A percentile compares a stretch with the other conserved stretches of the same genome.
Conservation (phyloP, 805 yeast species). For the Isabelozyma gotoi region DNA sequence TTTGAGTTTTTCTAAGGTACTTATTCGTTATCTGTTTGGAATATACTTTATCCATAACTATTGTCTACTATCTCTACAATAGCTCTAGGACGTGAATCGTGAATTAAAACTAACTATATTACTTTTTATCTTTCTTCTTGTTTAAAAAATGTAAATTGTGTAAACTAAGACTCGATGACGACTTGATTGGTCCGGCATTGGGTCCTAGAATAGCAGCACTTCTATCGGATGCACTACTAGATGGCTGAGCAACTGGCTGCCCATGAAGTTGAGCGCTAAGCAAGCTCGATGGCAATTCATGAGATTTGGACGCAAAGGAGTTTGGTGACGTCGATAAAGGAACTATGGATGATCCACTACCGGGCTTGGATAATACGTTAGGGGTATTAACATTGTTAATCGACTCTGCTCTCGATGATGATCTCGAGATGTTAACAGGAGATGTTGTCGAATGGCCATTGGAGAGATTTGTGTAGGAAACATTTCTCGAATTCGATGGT, state of each 20-base stretch:
- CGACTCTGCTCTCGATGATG: constrained; percentile 9
- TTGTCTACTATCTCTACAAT: no score
- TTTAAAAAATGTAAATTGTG: constrained; percentile 31
- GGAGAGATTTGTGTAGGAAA: constrained; percentile 29
- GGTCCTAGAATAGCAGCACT: constrained; percentile 16
- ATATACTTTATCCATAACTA: no score
- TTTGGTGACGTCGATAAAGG: constrained; percentile 9
- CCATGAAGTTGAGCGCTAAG: constrained; percentile 1
- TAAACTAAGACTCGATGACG: constrained; percentile 22
- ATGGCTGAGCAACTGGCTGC: constrained; percentile 20
- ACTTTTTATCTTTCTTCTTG: constrained; percentile 27
- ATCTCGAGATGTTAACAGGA: constrained; percentile 8
- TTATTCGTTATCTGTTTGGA: no score
- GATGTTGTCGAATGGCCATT: constrained; percentile 1
- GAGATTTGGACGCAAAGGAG: constrained; percentile 5
- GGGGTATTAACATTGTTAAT: not conserved
- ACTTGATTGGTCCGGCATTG: constrained; percentile 8
- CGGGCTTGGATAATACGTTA: not conserved
- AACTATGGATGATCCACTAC: constrained; percentile 4
- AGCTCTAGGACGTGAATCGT: no score
- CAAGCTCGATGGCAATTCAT: constrained; percentile 5
- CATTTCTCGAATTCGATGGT: constrained; percentile 38
- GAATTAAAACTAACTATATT: no score
- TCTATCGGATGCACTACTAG: constrained; percentile 31
- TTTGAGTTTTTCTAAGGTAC: no score